Conservation (phyloP, 1,284 basidiomycete species). For the Malassezia psittaci region DNA sequence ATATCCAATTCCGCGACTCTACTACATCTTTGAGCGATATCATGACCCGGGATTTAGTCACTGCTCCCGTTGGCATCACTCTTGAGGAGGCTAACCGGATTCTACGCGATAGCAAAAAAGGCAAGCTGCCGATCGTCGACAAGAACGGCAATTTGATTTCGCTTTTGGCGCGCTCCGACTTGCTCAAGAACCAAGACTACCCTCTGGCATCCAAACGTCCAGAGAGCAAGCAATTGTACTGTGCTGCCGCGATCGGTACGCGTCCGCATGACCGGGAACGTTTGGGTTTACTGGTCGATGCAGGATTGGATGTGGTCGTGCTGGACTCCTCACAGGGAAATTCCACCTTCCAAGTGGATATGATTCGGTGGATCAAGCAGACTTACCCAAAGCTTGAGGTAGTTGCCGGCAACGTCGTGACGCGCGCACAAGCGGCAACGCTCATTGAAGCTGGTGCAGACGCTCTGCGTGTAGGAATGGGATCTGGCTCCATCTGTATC, state of each 20-base stretch:
- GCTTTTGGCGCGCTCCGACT: constrained; percentile 63
- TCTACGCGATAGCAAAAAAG: constrained; percentile 92
- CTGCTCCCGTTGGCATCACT: constrained; percentile 51
- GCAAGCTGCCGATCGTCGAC: constrained; percentile 63
- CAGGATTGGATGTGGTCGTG: constrained; percentile 87
- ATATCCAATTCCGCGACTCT: constrained; percentile 80
- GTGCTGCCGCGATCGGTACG: constrained; percentile 93
- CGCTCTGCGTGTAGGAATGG: constrained; percentile 90
- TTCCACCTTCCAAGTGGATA: constrained; percentile 84
- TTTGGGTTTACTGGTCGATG: constrained; percentile 74
- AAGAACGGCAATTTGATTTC: constrained; percentile 34
- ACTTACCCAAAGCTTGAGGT: constrained; percentile 66
- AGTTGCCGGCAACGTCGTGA: constrained; percentile 95
- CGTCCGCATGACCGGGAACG: constrained; percentile 78
- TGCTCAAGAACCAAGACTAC: constrained; percentile 96
- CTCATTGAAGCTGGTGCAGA: constrained; percentile 92
- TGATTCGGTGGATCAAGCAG: constrained; percentile 86
- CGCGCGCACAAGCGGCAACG: constrained; percentile 87
- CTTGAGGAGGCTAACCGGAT: constrained; percentile 86
- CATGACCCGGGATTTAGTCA: constrained; percentile 60
- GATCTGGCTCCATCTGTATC: constrained; percentile 95
- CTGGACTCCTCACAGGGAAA: constrained; percentile 96
- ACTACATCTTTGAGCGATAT: constrained; percentile 65
- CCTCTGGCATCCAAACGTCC: constrained; percentile 88
- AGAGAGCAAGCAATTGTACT: constrained; percentile 87